phyloP scores from a whole-genome alignment of 1,284 basidiomycete species.

The Amylostereum chailletii region DNA sequence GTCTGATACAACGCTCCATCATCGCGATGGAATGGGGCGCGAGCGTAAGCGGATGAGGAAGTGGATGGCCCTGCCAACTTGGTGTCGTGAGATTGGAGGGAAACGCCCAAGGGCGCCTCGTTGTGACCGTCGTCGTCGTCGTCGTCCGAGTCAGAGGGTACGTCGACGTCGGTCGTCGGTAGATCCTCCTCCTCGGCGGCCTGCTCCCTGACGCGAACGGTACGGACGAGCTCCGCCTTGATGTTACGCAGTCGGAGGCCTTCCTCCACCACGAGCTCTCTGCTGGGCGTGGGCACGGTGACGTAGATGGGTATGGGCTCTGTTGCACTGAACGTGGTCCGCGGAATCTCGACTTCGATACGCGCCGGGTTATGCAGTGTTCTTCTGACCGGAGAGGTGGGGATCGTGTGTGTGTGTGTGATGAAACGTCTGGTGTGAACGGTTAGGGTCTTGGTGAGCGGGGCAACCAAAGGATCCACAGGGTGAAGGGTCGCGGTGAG shows the following conservation, averaged over 20 bases:
- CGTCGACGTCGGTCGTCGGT: slow-evolving; percentile 21
- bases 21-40: neutral
- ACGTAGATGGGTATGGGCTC: slow-evolving; percentile 72
- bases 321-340: slow-evolving; percentile 56
- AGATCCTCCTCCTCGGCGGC: slow-evolving; percentile 24
- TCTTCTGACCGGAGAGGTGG: slow-evolving; percentile 49
- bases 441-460: slow-evolving; percentile 45
- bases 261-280: slow-evolving; percentile 53
- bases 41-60: slow-evolving; percentile 21
- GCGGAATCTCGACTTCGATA: slow-evolving; percentile 61
- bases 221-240: slow-evolving; percentile 61
- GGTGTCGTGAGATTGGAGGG: slow-evolving; percentile 6
- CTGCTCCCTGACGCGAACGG: slow-evolving; percentile 39
- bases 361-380: slow-evolving; percentile 51
- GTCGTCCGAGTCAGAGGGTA: slow-evolving; percentile 14
- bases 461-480: slow-evolving; percentile 26
- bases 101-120: slow-evolving; percentile 9
- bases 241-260: slow-evolving; percentile 68
- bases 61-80: slow-evolving; percentile 28
- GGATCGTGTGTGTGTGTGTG: slow-evolving; percentile 47
- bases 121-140: slow-evolving; percentile 16
- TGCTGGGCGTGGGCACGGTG: slow-evolving; percentile 61
- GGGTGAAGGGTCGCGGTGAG: slow-evolving; percentile 60
- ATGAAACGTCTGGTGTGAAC: slow-evolving; percentile 71
- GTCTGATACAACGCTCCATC: slow-evolving; percentile 21